These are phyloP conservation scores for Blastobotrys niveus DNA, from an alignment of 1,139 yeast species.

Conservation along the genomic window DNA sequence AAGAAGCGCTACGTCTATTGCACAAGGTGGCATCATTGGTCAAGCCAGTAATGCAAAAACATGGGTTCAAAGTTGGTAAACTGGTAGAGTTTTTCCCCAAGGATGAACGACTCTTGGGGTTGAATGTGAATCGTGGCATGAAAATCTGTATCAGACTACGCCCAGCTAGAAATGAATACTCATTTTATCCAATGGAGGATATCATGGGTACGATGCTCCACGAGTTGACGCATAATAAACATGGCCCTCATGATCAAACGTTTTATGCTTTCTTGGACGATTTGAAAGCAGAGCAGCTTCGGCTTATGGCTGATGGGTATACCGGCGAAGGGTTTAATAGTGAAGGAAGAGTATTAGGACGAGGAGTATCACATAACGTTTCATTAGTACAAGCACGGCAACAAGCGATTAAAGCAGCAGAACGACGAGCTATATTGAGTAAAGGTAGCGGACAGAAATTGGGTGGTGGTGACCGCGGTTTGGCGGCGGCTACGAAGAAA, in stretches of 20 bases:
- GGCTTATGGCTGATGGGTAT: slow-evolving; percentile 44
- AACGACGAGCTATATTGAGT: slow-evolving; percentile 18
- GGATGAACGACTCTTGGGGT: slow-evolving; percentile 58
- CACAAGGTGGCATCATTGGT: slow-evolving; percentile 34
- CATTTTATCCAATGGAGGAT: slow-evolving; percentile 62
- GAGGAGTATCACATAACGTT: slow-evolving; percentile 5
- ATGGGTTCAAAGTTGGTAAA: slow-evolving; percentile 59
- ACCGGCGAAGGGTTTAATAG: slow-evolving; percentile 42
- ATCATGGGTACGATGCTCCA: slow-evolving; percentile 81
- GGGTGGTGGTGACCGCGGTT: slow-evolving; percentile 26
- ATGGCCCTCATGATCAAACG: slow-evolving; percentile 72
- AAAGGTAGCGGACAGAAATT: slow-evolving; percentile 24
- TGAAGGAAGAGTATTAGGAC: slow-evolving; percentile 53
- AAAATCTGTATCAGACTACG: slow-evolving; percentile 71
- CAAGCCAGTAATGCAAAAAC: slow-evolving; percentile 63
- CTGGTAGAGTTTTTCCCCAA: slow-evolving; percentile 86
- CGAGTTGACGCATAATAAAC: slow-evolving; percentile 74
- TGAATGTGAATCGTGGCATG: slow-evolving; percentile 80
- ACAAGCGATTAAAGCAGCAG: slow-evolving; percentile 19
- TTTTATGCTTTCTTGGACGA: slow-evolving; percentile 66
- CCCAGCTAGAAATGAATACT: slow-evolving; percentile 47
- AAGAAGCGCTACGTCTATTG: slow-evolving; percentile 31
- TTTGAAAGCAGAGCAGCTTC: slow-evolving; percentile 53
- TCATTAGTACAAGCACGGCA: slow-evolving; percentile 18
- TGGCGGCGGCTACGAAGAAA: slow-evolving; percentile 8